Conservation (phyloP, 2,329 filamentous ascomycete species). For the Colletotrichum gloeosporioides region DNA sequence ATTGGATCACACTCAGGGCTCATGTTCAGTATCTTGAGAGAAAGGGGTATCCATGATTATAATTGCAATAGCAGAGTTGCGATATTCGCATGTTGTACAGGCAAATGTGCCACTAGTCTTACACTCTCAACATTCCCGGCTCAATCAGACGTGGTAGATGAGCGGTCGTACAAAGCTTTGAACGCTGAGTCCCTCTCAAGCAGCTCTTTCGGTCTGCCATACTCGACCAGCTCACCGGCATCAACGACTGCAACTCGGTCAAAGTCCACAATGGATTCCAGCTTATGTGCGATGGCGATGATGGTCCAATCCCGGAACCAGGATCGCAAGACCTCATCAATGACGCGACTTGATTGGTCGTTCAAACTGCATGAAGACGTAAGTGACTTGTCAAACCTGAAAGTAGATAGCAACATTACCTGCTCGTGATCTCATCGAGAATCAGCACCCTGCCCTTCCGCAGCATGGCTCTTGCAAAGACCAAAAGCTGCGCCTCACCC, state of each 20-base stretch:
- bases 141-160: background rate
- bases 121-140: background rate
- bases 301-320: conserved; percentile 50
- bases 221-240: conserved; percentile 50
- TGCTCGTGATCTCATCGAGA: conserved; percentile 47
- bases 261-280: conserved; percentile 48
- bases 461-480: conserved; percentile 50
- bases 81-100: background rate
- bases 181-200: background rate
- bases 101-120: background rate
- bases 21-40: background rate
- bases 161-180: conserved; percentile 3
- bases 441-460: conserved; percentile 42
- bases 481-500: conserved; percentile 55
- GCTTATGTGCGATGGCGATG: conserved; percentile 31
- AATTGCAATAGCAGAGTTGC: background rate
- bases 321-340: conserved; percentile 18
- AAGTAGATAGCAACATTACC: background rate
- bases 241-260: conserved; percentile 58
- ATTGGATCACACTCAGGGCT: accelerated
- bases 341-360: conserved; percentile 14
- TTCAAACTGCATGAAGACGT: conserved; percentile 16
- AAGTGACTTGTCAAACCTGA: no score
- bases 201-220: background rate
- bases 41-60: background rate